These are phyloP conservation scores for Parietaria judaica DNA, from an alignment of 306 rosid species.

Conservation along the genomic window DNA sequence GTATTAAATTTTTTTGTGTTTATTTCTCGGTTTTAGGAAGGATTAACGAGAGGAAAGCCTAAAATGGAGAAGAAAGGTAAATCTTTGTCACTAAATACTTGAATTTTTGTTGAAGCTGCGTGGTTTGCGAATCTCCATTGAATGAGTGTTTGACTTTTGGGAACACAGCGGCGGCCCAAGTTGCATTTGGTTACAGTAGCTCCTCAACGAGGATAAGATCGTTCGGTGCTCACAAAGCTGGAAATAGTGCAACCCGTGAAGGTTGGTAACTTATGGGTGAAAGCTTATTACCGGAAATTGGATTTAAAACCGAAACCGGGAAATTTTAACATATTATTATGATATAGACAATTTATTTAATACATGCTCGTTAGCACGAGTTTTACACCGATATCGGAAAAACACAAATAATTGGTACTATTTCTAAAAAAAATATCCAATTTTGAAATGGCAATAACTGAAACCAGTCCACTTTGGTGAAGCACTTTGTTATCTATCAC, in stretches of 20 bases:
- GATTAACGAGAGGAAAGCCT: constrained; percentile 9
- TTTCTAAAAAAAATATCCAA: no score
- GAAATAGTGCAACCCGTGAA: constrained; percentile 18
- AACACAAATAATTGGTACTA: no score
- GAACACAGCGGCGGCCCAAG: constrained; percentile 53
- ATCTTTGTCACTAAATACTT: background rate
- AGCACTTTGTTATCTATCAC: no score
- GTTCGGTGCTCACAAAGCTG: constrained; percentile 32
- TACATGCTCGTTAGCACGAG: no score
- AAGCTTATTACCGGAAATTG: no score
- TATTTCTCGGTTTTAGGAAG: background rate
- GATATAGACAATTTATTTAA: no score
- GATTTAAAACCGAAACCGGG: no score
- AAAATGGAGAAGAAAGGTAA: constrained; percentile 21
- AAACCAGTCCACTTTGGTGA: no score
- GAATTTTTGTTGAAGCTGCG: background rate
- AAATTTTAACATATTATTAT: no score
- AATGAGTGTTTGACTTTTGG: background rate
- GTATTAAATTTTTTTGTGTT: background rate
- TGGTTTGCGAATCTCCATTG: background rate
- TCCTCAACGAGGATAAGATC: constrained; percentile 38
- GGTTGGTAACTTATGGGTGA: constrained; percentile 32
- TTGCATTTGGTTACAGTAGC: constrained; percentile 74
- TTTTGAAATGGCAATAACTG: no score
- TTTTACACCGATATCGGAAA: no score